phyloP scores from a whole-genome alignment of 768 basidiomycete species.

The Leccinum rimulosum region DNA sequence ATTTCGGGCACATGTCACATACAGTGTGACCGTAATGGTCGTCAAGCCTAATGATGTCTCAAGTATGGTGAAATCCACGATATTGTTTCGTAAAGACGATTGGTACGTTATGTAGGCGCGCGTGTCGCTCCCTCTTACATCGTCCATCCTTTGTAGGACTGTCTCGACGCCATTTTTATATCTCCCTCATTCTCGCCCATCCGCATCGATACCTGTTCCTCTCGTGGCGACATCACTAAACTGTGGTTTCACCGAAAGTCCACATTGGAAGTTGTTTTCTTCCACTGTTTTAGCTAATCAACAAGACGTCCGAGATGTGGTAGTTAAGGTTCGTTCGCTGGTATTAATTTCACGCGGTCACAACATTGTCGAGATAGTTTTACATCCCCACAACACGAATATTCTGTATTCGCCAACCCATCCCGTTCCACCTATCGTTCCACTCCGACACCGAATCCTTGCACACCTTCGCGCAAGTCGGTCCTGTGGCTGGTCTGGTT shows the following conservation, averaged over 20 bases:
- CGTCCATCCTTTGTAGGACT: constrained; percentile 34
- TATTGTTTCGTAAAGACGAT: constrained; percentile 48
- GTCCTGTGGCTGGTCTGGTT: constrained; percentile 41
- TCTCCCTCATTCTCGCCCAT: constrained; percentile 62
- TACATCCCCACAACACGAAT: constrained; percentile 60
- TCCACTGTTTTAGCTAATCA: constrained; percentile 40
- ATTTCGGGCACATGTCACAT: constrained; percentile 64
- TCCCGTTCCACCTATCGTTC: constrained; percentile 67
- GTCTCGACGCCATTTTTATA: constrained; percentile 64
- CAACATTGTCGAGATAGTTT: constrained; percentile 25
- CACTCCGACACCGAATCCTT: constrained; percentile 55
- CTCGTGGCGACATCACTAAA: constrained; percentile 29
- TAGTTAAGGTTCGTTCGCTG: constrained; percentile 25
- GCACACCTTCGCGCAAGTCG: constrained; percentile 57
- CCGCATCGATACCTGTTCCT: constrained; percentile 47
- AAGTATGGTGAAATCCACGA: constrained; percentile 50
- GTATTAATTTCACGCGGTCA: background rate
- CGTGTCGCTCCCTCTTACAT: background rate
- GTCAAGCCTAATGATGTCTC: constrained; percentile 44
- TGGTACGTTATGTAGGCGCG: constrained; percentile 40
- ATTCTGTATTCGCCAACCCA: constrained; percentile 54
- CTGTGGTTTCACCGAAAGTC: constrained; percentile 41
- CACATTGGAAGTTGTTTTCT: constrained; percentile 52
- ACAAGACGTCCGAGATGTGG: constrained; percentile 39
- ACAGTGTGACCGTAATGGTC: constrained; percentile 53